A percentile compares a stretch with the other conserved stretches of the same genome.
Evolutionary conservation across 345 rosid species (phyloP).

Genomic region (Gossypium longicalyx): DNA sequence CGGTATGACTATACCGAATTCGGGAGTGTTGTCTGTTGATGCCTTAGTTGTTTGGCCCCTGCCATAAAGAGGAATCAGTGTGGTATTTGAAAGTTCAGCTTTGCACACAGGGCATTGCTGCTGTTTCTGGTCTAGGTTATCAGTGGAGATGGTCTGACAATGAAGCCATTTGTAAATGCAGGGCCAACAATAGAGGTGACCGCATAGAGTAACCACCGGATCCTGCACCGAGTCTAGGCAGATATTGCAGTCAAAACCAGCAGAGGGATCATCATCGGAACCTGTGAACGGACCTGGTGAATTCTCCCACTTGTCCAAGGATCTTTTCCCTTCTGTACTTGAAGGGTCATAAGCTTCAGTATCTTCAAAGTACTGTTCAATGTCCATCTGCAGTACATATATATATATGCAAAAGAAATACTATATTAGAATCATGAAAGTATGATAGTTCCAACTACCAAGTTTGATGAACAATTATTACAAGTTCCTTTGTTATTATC

Average conservation of each 20-base stretch:
- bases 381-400: constrained; percentile 27
- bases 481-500: too few species aligned
- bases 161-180: constrained; percentile 91
- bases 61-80: constrained; percentile 79
- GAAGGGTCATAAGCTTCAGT: constrained; percentile 20
- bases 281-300: constrained; percentile 8
- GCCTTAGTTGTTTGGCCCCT: constrained; percentile 42
- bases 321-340: constrained; percentile 31
- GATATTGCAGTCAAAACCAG: constrained; percentile 71
- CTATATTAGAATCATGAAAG: not conserved
- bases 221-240: constrained; percentile 79
- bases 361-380: constrained; percentile 33
- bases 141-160: constrained; percentile 29
- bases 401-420: not conserved
- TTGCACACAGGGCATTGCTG: constrained; percentile 92
- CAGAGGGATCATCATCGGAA: constrained; percentile 26
- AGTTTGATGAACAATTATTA: not conserved
- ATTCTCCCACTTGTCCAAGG: constrained; percentile 27
- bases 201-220: constrained; percentile 86
- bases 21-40: constrained; percentile 25
- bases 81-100: constrained; percentile 59
- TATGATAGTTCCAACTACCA: not conserved
- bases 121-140: constrained; percentile 32
- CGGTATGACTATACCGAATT: not conserved
- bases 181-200: constrained; percentile 96